Evolutionary conservation across 2,329 filamentous ascomycete genomes (phyloP).

Genomic region (Ambrosiella xylebori): DNA sequence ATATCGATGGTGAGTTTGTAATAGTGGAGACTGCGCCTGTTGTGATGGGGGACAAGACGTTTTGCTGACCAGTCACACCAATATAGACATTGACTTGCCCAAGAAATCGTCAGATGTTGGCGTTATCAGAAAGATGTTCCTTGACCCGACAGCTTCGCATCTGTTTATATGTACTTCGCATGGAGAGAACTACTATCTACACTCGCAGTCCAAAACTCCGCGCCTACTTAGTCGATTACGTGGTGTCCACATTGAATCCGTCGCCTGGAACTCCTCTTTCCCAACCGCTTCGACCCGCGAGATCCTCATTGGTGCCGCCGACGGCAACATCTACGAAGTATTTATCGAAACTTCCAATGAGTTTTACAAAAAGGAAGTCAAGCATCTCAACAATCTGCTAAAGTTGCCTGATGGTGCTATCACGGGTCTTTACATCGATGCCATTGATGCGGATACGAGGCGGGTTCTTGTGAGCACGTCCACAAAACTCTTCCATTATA

Average conservation of each 20-base stretch:
- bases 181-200: conserved; percentile 94
- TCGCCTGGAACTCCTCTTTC: conserved; percentile 87
- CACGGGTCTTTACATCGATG: conserved; percentile 72
- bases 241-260: conserved; percentile 69
- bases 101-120: conserved; percentile 84
- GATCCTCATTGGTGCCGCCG: conserved; percentile 79
- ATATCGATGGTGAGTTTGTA: conserved; percentile 62
- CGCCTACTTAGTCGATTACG: conserved; percentile 68
- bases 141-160: conserved; percentile 92
- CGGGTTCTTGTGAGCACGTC: conserved; percentile 69
- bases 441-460: conserved; percentile 53
- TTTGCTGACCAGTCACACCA: too few relatives aligned
- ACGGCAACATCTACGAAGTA: conserved; percentile 86
- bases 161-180: conserved; percentile 78
- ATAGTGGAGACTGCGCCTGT: background rate
- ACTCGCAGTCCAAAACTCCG: conserved; percentile 81
- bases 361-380: conserved; percentile 89
- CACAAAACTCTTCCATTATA: conserved; percentile 60
- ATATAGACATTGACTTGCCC: conserved; percentile 80
- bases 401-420: conserved; percentile 69
- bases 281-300: conserved; percentile 89
- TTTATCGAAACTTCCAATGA: conserved; percentile 90
- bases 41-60: too few relatives aligned
- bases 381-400: conserved; percentile 71
- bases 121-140: conserved; percentile 87